These are phyloP conservation scores for Litchi chinensis DNA, from an alignment of 345 rosid genomes.

Conservation along the genomic window DNA sequence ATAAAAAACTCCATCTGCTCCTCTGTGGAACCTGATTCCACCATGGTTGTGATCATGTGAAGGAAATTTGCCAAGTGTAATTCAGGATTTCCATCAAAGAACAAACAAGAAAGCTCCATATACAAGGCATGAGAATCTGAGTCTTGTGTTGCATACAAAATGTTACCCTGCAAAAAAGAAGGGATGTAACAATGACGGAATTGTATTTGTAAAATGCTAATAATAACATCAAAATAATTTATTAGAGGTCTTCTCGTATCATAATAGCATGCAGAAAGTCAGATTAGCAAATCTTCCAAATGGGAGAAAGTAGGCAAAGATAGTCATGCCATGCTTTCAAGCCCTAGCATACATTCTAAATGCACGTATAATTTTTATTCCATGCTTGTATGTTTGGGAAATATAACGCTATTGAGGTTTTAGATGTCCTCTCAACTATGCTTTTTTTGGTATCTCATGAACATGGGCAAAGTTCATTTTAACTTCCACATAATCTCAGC, in stretches of 20 bases:
- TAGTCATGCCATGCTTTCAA: not conserved
- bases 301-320: not conserved
- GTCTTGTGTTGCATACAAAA: conserved; percentile 56
- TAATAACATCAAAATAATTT: not conserved
- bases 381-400: not conserved
- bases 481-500: not conserved
- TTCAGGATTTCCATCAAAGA: conserved; percentile 68
- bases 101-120: conserved; percentile 77
- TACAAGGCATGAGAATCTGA: conserved; percentile 69
- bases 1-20: conserved; percentile 78
- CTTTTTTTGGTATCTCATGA: not conserved
- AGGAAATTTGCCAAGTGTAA: conserved; percentile 87
- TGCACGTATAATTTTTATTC: not conserved
- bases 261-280: not conserved
- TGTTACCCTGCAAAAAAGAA: conserved; percentile 58
- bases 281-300: not conserved
- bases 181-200: not conserved
- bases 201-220: not conserved
- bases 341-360: not conserved
- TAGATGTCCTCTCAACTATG: not conserved
- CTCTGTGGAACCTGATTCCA: conserved; percentile 65
- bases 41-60: conserved; percentile 77
- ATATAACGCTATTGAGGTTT: not conserved
- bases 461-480: not conserved
- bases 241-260: not conserved